Base-by-base conservation (phyloP, 2,329 filamentous ascomycete species). In the Colletotrichum theobromicola region DNA sequence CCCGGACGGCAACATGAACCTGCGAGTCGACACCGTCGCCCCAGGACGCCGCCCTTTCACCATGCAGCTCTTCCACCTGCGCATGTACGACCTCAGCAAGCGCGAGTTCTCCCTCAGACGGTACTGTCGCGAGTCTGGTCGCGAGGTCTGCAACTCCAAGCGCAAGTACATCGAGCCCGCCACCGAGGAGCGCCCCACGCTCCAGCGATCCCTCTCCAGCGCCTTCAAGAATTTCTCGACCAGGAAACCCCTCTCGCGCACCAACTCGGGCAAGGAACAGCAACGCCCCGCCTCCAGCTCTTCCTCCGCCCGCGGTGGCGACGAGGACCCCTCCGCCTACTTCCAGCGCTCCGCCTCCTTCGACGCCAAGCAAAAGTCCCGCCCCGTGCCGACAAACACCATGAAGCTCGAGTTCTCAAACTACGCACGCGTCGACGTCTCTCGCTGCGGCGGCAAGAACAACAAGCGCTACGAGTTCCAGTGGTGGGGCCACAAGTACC, bases 381-480 rank as follows among this genome's bases (percentile, higher is more conserved):
- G 79, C 55, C 79, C 84, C 67, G 80, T 87, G 58, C 91, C 94
- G 21, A 94, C 93, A 72, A 95, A 98, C 83, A 93, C 90, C 42
- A 94, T 96, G 82, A 94, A 95, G 84, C 90, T 99, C 37, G 96
- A 98, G 82, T 99, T 98, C 82, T 97, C 95, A 77, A 99, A 98
- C 86, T 99, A 99, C 82, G 96, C 96, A 3, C 95, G 97, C 79
- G 92, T 98, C 53, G 94, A 98, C 77, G 86, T 99, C 65, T 92
- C 90, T 78, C 91, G 94, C 55, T 88, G 91, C 28, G 93, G 93
- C 18, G 86, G 89, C 65, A 92, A 91, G 78, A 87, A 89, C 58
- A 88, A 88, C 76, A 96, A 95, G 84, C 90, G 92, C 76, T 98
- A 98, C 83, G 94, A 95, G 70, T 98, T 98, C 80, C 94, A 96